Conservation (phyloP, 2,329 filamentous ascomycete species). For the Paraphaeosphaeria sporulosa region DNA sequence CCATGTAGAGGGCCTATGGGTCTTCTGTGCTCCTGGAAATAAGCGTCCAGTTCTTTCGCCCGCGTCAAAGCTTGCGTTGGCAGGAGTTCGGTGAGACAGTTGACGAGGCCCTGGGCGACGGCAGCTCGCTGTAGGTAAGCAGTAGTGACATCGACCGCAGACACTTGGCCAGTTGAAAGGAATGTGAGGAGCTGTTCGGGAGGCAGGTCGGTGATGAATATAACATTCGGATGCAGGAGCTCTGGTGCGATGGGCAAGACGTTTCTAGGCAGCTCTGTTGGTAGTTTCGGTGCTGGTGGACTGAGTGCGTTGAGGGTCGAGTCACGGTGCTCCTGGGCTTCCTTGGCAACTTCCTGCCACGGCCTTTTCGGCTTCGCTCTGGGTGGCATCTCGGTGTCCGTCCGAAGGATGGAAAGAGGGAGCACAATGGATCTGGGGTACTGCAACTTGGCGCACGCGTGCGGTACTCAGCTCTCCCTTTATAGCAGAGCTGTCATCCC, state of each 20-base stretch:
- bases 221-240: slow-evolving; percentile 21
- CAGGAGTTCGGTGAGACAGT: slow-evolving; percentile 36
- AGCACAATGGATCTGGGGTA: neutral
- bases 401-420: neutral
- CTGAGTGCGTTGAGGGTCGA: slow-evolving; percentile 29
- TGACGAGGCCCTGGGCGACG: slow-evolving; percentile 35
- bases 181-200: slow-evolving; percentile 29
- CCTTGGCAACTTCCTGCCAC: slow-evolving; percentile 36
- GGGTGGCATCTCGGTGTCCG: slow-evolving; percentile 12
- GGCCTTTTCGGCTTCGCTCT: slow-evolving; percentile 20
- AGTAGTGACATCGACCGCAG: slow-evolving; percentile 33
- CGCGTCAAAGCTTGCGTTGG: slow-evolving; percentile 47
- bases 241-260: slow-evolving; percentile 26
- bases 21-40: slow-evolving; percentile 44
- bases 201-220: slow-evolving; percentile 30
- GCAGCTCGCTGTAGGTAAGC: slow-evolving; percentile 38
- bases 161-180: slow-evolving; percentile 29
- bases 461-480: neutral
- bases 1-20: slow-evolving; percentile 58
- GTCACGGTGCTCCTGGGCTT: slow-evolving; percentile 38
- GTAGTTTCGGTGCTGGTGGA: slow-evolving; percentile 28
- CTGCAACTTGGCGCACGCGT: neutral
- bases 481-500: neutral
- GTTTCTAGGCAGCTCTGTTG: slow-evolving; percentile 29
- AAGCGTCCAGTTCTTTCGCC: slow-evolving; percentile 52